Evolutionary conservation across 2,329 filamentous ascomycete species (phyloP), one percentile per base, ranked within the genome.

Genomic region (Cytospora mali): DNA sequence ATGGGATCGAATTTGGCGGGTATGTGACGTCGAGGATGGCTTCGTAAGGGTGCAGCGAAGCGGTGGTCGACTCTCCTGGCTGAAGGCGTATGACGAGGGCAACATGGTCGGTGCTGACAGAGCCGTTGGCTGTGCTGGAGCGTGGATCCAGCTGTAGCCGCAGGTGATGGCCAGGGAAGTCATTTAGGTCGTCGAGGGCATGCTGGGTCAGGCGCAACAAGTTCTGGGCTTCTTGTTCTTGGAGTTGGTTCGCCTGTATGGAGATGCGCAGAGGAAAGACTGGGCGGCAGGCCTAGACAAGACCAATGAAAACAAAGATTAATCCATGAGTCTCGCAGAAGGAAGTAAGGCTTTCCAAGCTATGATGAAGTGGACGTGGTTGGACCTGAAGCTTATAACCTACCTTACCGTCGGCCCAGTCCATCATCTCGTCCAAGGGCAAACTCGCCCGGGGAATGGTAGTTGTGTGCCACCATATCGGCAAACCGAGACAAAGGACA

Each of bases 391-490:
- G 13, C 5, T 14, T 28, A 28, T 18, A 9, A 66, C 78, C 66
- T 75, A 96, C 93, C 83, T 90, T 92, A 67, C 93, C 93, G 71
- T 96, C 91, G 11, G 92, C 91, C 94, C 95, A 98, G 66, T 90
- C 85, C 68, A 90, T 85, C 95, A 99, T 99, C 60, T 88, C 84
- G 72, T 90, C 84, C 68, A 97, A 76, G 6, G 95, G 95, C 69
- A 99, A 79, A 51, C 88, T 84, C 14, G 94, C 93, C 61, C 95
- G 86, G 75, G 96, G 93, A 61, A 98, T 96, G 0, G 91, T 90
- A 4, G 95, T 99, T 0, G 95, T 98, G 75, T 88, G 88, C 88
- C 92, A 96, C 95, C 95, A 99, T 84, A 96, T 89, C 62, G 95
- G 95, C 68, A 99, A 75, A 3, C 95, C 95, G 6, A 99, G 78